These are phyloP conservation scores for Dryas octopetala DNA, from an alignment of 306 rosid genomes.

Conservation along the genomic window DNA sequence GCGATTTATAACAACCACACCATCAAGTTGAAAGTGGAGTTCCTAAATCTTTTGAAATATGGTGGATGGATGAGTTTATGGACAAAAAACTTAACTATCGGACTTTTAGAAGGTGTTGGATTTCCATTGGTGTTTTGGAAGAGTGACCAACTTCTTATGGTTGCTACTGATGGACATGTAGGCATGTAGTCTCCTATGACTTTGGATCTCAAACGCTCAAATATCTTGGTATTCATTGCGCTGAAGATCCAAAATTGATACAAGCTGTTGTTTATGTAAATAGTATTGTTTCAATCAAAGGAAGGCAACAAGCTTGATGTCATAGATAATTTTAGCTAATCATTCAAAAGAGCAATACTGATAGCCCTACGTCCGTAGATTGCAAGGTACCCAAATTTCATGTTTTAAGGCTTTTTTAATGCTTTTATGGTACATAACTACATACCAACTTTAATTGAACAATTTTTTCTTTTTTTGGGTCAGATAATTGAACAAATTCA, in stretches of 20 bases:
- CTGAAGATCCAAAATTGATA: accelerated
- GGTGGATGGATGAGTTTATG: not conserved
- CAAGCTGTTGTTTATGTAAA: not conserved
- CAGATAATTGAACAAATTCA: too few relatives aligned
- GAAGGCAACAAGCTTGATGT: not conserved
- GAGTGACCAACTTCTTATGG: not conserved
- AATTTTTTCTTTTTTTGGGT: too few relatives aligned
- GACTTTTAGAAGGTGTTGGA: not conserved
- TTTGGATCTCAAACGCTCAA: not conserved
- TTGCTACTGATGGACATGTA: not conserved
- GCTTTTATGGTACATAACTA: too few relatives aligned
- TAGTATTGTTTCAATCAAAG: not conserved
- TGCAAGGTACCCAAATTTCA: too few relatives aligned
- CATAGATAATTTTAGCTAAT: not conserved
- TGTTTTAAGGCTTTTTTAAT: too few relatives aligned
- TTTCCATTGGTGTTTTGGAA: slow-evolving; percentile 4
- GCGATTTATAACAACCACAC: too few relatives aligned
- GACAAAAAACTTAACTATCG: slow-evolving; percentile 6
- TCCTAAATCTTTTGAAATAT: not conserved
- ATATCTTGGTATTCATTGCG: not conserved
- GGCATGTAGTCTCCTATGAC: not conserved
- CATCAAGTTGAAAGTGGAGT: too few relatives aligned
- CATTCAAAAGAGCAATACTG: too few relatives aligned
- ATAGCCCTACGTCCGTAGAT: too few relatives aligned
- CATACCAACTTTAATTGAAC: too few relatives aligned